A percentile compares a stretch with the other conserved stretches of the same genome.
Conservation (phyloP, 129 eudicot genomes). For the Saposhnikovia divaricata region DNA sequence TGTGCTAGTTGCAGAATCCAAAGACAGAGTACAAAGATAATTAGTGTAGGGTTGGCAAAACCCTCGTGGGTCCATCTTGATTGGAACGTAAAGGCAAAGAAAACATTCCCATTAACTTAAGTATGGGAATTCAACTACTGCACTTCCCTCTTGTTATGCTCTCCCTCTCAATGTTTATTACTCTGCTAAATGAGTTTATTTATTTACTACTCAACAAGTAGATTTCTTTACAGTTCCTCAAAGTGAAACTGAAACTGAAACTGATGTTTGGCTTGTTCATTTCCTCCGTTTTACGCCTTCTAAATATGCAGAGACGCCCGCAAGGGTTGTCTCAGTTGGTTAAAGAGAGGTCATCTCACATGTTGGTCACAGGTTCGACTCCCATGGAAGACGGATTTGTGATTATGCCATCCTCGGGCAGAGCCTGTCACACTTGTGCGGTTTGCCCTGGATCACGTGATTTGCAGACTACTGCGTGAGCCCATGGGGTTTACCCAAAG, state of each 20-base stretch:
- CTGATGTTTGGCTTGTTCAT: no score
- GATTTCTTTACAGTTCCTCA: background rate
- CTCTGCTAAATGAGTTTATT: background rate
- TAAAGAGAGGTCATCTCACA: no score
- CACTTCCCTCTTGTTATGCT: constrained; percentile 2
- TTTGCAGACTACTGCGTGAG: no score
- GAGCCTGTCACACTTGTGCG: no score
- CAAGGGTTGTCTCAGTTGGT: no score
- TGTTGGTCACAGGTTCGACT: no score
- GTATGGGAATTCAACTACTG: constrained; percentile 9
- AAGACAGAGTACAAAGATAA: background rate
- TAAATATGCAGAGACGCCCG: background rate
- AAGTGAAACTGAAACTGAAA: no score
- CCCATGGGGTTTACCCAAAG: no score
- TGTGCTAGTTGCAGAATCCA: constrained; percentile 12
- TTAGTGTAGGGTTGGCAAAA: constrained; percentile 3
- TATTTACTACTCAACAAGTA: background rate
- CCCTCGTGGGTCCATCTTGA: constrained; percentile 7
- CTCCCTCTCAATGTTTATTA: background rate
- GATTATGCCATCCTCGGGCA: no score
- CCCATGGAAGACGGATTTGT: no score
- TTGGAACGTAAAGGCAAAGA: constrained; percentile 10
- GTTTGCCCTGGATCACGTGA: no score
- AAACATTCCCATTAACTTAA: constrained; percentile 11
- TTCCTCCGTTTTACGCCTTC: background rate